Conservation (phyloP, 2,329 filamentous ascomycete genomes). For the Fusarium clavum region DNA sequence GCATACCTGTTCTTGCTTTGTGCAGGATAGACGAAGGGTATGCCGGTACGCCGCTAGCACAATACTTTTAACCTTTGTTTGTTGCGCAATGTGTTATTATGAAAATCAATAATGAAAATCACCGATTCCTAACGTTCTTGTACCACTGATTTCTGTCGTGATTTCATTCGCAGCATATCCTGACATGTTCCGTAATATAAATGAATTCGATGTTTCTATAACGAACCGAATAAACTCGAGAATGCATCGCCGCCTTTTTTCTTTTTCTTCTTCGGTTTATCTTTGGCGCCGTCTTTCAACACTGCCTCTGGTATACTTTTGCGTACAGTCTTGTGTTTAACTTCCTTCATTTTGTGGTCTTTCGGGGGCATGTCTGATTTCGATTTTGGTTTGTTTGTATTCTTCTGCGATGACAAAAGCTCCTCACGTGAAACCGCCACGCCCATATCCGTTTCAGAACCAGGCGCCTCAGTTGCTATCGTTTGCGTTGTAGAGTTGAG, state of each 20-base stretch:
- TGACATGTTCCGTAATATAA: neutral
- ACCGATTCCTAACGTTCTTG: slow-evolving; percentile 19
- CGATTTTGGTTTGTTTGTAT: neutral
- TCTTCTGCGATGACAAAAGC: slow-evolving; percentile 15
- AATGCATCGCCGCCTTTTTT: slow-evolving; percentile 73
- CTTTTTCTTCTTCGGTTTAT: slow-evolving; percentile 66
- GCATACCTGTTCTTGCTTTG: slow-evolving; percentile 44
- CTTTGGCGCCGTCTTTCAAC: slow-evolving; percentile 52
- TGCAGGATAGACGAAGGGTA: slow-evolving; percentile 37
- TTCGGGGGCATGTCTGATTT: slow-evolving; percentile 6
- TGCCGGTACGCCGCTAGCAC: slow-evolving; percentile 28
- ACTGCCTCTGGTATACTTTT: slow-evolving; percentile 38
- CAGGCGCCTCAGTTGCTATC: neutral
- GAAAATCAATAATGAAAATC: slow-evolving; percentile 34
- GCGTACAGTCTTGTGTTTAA: slow-evolving; percentile 11
- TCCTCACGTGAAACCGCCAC: slow-evolving; percentile 47
- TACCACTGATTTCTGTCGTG: neutral
- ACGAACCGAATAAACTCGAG: slow-evolving; percentile 76
- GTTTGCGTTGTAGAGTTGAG: neutral
- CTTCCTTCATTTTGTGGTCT: slow-evolving; percentile 1
- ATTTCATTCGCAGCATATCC: neutral
- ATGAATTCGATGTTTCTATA: slow-evolving; percentile 48
- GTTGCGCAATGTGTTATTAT: slow-evolving; percentile 46
- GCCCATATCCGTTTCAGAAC: slow-evolving; percentile 43
- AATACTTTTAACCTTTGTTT: slow-evolving; percentile 28